Evolutionary conservation across 805 yeast species (phyloP), one percentile per base, ranked within the genome.

Genomic region (Saccharomycopsis sp.): DNA sequence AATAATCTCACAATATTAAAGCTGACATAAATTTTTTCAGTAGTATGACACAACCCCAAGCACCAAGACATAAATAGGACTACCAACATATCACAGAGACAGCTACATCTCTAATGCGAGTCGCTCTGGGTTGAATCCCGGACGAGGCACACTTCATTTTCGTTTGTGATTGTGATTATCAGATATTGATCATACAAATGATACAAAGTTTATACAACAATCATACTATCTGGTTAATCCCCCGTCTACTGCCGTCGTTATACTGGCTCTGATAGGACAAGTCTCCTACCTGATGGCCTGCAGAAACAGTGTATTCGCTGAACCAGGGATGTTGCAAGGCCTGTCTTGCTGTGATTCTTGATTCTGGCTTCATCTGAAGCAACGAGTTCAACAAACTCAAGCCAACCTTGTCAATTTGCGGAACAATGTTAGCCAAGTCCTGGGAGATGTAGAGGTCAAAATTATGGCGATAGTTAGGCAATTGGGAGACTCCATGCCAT

Each of bases 401-500:
- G 9, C 90, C 91, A 72, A 83, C 73, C 9, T 79, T 75, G 65
- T 88, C 94, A 62, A 86, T 78, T 64, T 80, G 82, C 2, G 91
- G 89, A 24, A 87, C 79, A 53, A 88, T 71, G 24, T 76, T 71
- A 55, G 87, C 75, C 65, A 94, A 76, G 71, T 92, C 97, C 71
- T 92, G 97, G 12, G 96, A 91, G 52, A 89, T 84, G 74, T 86
- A 92, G 41, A 89, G 79, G 62, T 87, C 91, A 80, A 91, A 91
- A 67, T 86, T 87, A 56, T 83, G 78, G 71, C 88, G 83, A 72
- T 85, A 94, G 71, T 94, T 92, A 44, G 98, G 95, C 65, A 88
- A 80, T 59, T 83, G 84, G 14, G 95, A 85, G 50, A 94, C 87
- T n/a, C 96, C 97, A 1, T 99, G 97, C 99, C 99, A 94, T 24